Percentiles rank a stretch among this genome's conserved stretches.
Conservation (phyloP, 352 stramenopile genomes). For the Globisporangium carolinianum region DNA sequence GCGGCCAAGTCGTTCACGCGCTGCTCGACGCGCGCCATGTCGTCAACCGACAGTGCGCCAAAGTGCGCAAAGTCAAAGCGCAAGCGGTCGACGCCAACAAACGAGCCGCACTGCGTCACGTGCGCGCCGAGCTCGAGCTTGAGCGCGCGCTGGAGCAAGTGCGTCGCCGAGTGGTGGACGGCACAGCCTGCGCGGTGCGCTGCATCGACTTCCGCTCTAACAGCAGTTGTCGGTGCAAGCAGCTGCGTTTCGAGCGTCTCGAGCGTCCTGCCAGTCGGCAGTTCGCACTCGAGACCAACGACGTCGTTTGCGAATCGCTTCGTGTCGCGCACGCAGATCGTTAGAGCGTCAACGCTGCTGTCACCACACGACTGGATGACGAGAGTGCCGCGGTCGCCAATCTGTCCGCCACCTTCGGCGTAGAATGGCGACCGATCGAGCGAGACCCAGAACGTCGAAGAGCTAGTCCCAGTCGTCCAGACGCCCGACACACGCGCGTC, state of each 20-base stretch:
- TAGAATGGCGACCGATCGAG: conserved; percentile 71
- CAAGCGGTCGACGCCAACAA: conserved; percentile 50
- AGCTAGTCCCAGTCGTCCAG: conserved; percentile 13
- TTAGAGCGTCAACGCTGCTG: neutral
- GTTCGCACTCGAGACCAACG: conserved; percentile 37
- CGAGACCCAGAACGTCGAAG: conserved; percentile 25
- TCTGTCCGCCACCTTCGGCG: conserved; percentile 66
- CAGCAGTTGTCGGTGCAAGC: conserved; percentile 2
- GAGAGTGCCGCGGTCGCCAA: conserved; percentile 53
- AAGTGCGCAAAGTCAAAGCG: conserved; percentile 85
- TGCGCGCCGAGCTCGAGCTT: conserved; percentile 62
- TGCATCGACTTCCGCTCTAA: conserved; percentile 41
- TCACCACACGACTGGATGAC: conserved; percentile 12
- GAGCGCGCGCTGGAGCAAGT: conserved; percentile 66
- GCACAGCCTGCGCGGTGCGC: conserved; percentile 42
- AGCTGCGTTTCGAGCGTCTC: conserved; percentile 22
- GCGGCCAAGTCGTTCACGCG: conserved; percentile 54
- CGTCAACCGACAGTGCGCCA: conserved; percentile 47
- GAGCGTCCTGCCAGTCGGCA: conserved; percentile 23
- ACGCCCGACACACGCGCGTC: conserved; percentile 28
- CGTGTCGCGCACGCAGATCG: conserved; percentile 33
- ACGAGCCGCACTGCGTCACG: conserved; percentile 66
- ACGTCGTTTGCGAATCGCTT: conserved; percentile 30
- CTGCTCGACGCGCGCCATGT: conserved; percentile 49
- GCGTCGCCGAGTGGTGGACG: conserved; percentile 74